These are phyloP conservation scores for Diutina mesorugosa DNA, from an alignment of 1,139 yeast genomes.

Conservation along the genomic window DNA sequence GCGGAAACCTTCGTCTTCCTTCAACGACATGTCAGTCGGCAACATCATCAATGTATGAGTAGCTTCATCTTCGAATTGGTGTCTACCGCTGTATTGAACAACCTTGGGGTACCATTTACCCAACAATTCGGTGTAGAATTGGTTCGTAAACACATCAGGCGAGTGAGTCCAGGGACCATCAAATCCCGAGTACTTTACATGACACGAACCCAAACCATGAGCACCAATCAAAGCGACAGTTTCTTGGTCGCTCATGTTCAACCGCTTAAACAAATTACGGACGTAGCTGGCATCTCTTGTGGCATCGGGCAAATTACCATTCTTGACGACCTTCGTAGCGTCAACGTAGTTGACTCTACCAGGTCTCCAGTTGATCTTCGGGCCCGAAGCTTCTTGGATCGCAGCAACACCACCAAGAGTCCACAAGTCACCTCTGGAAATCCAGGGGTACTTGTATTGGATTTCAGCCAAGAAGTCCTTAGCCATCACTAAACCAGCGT, in stretches of 20 bases:
- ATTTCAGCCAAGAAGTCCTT: conserved; percentile 55
- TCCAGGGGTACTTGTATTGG: conserved; percentile 53
- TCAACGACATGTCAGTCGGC: conserved; percentile 70
- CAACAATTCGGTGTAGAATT: conserved; percentile 61
- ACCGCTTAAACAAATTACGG: conserved; percentile 44
- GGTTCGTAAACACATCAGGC: conserved; percentile 74
- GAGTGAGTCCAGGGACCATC: conserved; percentile 96
- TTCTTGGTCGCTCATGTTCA: conserved; percentile 75
- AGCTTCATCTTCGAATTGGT: conserved; percentile 65
- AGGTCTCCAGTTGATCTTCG: conserved; percentile 77
- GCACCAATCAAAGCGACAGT: conserved; percentile 84
- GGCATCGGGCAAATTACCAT: conserved; percentile 77
- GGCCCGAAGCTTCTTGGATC: conserved; percentile 79
- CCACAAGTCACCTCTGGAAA: conserved; percentile 80
- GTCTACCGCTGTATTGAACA: background rate
- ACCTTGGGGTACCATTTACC: conserved; percentile 62
- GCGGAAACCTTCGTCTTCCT: conserved; percentile 51
- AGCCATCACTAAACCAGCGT: conserved; percentile 59
- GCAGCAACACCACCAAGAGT: conserved; percentile 81
- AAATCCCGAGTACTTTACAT: conserved; percentile 52
- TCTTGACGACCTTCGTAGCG: conserved; percentile 37
- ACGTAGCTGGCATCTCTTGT: conserved; percentile 50
- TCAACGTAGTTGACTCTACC: conserved; percentile 48
- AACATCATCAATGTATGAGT: conserved; percentile 80
- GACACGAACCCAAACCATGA: conserved; percentile 76